A percentile compares a stretch with the other conserved stretches of the same genome.
Evolutionary conservation across 2,329 filamentous ascomycete species (phyloP).

Genomic region (Periconia sp.): DNA sequence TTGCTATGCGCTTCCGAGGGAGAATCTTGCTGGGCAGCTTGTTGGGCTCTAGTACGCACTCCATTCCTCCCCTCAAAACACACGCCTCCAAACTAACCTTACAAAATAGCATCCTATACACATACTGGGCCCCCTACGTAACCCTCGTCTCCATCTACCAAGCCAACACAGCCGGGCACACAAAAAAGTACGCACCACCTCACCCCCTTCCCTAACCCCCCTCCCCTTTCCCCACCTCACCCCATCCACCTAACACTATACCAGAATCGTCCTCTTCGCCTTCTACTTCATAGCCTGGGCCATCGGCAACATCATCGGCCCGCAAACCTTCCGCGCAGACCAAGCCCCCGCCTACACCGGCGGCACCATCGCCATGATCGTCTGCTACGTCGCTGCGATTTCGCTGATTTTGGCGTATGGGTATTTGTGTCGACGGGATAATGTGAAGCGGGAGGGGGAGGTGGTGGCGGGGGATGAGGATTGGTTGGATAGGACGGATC

Average conservation of each 20-base stretch:
- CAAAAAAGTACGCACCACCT: constrained; percentile 15
- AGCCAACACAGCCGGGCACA: constrained; percentile 4
- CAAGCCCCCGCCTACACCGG: constrained; percentile 37
- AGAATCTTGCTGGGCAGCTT: constrained; percentile 5
- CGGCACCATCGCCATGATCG: constrained; percentile 3
- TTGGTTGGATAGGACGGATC: constrained; percentile 11
- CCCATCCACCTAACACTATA: too few relatives aligned
- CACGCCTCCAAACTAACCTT: background rate
- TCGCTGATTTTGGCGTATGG: background rate
- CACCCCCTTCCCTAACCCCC: too few relatives aligned
- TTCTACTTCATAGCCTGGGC: constrained; percentile 45
- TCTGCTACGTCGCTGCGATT: constrained; percentile 2
- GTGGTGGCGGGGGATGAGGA: constrained; percentile 2
- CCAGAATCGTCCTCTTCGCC: constrained; percentile 11
- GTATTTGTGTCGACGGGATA: background rate
- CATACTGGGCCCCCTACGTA: constrained; percentile 2
- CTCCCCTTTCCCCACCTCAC: too few relatives aligned
- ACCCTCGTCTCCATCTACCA: background rate
- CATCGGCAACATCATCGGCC: constrained; percentile 44
- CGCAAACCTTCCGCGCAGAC: constrained; percentile 41
- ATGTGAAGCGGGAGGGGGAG: background rate
- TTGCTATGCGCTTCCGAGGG: background rate
- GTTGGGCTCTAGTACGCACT: constrained; percentile 19
- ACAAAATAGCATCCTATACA: background rate
- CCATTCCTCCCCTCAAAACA: too few relatives aligned